Evolutionary conservation across 331 rosid genomes (phyloP), one percentile per base, ranked within the genome.

Genomic region (Pyrus hybrid): DNA sequence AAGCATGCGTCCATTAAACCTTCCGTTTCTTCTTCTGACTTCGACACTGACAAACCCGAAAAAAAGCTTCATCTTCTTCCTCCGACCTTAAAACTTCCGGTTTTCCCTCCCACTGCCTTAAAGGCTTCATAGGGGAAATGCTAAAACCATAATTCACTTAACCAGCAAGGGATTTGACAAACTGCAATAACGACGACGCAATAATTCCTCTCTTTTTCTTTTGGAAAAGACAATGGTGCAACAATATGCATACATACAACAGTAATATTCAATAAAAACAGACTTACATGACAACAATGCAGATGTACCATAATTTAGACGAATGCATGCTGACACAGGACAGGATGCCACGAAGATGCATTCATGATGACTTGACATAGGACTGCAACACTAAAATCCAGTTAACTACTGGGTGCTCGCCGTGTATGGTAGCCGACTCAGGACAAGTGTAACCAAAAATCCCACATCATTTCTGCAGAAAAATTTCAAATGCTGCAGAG

Each of bases 221-320:
- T 64, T 30, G 37, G 2, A 2, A 30, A 16, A 32, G 41, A 73
- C 53, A 25, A 8, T 1, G 41, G 29, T 23, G 56, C 49, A 71
- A 66, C 23, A 58, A 45, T 41, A 53, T 10, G 53, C 51, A 35
- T 49, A 61, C 61, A 77, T 49, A 58, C 60, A 51, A 2, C 9
- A 3, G 30, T 21, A 47, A 22, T 30, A 43, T 8, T 11, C 65
- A 67, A 32, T 20, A 63, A 56, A 28, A n/a, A 37, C 28, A n/a
- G 22, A 33, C 66, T 74, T 45, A 43, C 70, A 45, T 12, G 71
- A 83, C 71, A 41, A 68, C 81, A 71, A 75, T 22, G 32, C 32
- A 70, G 70, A 76, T 77, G 80, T 73, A 77, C 69, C 37, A 72
- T 21, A 69, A 21, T 72, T 56, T 54, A 13, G 79, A 68, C 67